Evolutionary conservation across 768 basidiomycete genomes (phyloP), one percentile per base, ranked within the genome.

Genomic region (Lactifluus subvellereus): DNA sequence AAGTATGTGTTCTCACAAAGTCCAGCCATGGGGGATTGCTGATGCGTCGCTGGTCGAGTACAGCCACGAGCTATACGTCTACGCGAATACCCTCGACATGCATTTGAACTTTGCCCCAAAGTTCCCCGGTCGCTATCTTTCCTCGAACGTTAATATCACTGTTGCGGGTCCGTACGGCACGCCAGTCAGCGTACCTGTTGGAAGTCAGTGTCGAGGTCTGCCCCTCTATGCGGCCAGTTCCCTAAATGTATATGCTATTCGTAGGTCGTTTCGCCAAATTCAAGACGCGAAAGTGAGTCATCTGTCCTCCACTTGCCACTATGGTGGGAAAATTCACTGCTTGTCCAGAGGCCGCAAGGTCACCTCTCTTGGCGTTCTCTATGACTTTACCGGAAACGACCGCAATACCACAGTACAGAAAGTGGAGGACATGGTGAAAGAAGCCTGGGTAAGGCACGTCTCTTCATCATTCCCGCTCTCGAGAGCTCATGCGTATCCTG

Each of bases 81-180:
- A 88, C 70, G 78, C 76, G 9, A 79, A 85, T 69, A 76, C 87
- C 5, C 78, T 84, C 32, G 88, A 89, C 71, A 86, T 89, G 87
- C 77, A 87, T 71, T 74, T 78, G 57, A 87, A 87, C 71, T 88
- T 92, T 68, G 84, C 76, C 3, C 86, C 84, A 3, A 74, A 82
- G 51, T 79, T 85, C 72, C 77, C 82, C 8, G 91, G 88, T 6
- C 80, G 85, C 50, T 94, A 93, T 72, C 75, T 97, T 52, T 85
- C 91, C 1, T 90, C 87, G 2, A 96, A 96, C 69, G 89, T 84
- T 59, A 90, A 95, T 74, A 90, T 96, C 71, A 93, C 91, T 2
- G 70, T 88, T 10, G 65, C 78, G 16, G 79, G 82, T 68, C 68
- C 75, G 45, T 59, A 72, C 14, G 77, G 76, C 16, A 62, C 74